Evolutionary conservation across 148 eudicot genomes (phyloP).

Genomic region (Chenopodium album): DNA sequence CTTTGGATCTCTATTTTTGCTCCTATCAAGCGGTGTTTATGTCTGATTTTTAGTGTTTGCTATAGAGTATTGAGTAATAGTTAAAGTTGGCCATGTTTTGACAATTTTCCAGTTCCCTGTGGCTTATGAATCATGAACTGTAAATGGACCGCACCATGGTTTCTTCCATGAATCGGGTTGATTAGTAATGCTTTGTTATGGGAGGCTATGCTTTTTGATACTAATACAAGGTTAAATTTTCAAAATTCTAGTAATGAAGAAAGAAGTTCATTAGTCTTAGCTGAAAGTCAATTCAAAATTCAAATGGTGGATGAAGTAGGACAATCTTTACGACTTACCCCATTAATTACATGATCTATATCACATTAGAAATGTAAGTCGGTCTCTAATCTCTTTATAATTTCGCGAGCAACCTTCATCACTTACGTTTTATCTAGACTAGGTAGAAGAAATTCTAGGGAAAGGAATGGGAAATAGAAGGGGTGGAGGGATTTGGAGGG

Average conservation of each 20-base stretch:
- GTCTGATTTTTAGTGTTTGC: conserved; percentile 43
- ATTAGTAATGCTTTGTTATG: not conserved
- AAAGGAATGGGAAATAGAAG: too few species aligned
- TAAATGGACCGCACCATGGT: not conserved
- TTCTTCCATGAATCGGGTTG: not conserved
- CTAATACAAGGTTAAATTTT: not conserved
- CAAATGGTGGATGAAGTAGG: not conserved
- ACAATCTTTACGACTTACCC: too few species aligned
- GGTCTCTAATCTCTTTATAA: too few species aligned
- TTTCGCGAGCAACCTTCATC: too few species aligned
- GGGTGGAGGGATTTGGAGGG: too few species aligned
- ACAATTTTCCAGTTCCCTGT: conserved; percentile 13
- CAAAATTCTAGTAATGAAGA: not conserved
- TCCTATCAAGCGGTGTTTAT: conserved; percentile 84
- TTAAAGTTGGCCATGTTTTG: conserved; percentile 12
- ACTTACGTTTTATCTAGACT: too few species aligned
- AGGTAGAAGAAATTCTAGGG: too few species aligned
- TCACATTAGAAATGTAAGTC: too few species aligned
- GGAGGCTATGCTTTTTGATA: not conserved
- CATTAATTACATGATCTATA: too few species aligned
- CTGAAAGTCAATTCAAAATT: conserved; percentile 21
- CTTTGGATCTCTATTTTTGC: conserved; percentile 94
- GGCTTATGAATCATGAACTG: conserved; percentile 9
- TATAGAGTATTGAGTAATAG: conserved; percentile 22
- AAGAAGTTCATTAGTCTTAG: not conserved